Percentiles rank a stretch among this genome's conserved stretches.
phyloP scores from a whole-genome alignment of 139 green algal species.

The Closterium sp. region DNA sequence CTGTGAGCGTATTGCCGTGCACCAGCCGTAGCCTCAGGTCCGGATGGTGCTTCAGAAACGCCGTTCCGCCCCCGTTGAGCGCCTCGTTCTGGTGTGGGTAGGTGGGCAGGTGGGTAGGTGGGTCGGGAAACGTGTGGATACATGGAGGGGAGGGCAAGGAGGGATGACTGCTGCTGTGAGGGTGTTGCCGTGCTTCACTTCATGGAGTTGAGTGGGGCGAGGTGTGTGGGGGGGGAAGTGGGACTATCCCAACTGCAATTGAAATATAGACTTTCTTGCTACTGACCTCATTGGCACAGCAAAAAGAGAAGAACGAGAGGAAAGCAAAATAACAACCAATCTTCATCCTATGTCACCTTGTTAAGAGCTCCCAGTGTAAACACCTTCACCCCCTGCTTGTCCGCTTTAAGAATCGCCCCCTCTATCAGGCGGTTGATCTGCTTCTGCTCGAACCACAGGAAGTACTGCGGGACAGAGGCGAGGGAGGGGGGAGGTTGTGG shows the following conservation, averaged over 20 bases:
- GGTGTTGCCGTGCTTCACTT: conserved; percentile 56
- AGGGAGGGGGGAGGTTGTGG: neutral
- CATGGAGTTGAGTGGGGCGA: no score
- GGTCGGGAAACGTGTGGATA: neutral
- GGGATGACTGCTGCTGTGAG: conserved; percentile 1
- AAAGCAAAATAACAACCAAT: no score
- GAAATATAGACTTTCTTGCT: no score
- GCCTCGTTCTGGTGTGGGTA: conserved; percentile 34
- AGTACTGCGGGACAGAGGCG: conserved; percentile 44
- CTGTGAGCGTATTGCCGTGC: conserved; percentile 36
- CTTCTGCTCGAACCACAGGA: conserved; percentile 52
- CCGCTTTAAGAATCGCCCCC: conserved; percentile 48
- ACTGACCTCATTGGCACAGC: no score
- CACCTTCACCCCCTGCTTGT: conserved; percentile 46
- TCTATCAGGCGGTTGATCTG: conserved; percentile 55
- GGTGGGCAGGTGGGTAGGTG: neutral
- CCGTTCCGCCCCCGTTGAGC: conserved; percentile 39
- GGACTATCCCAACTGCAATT: no score
- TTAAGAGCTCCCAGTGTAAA: conserved; percentile 57
- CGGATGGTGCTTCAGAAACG: neutral
- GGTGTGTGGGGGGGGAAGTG: no score
- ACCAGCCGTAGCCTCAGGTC: conserved; percentile 33
- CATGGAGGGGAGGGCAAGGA: neutral
- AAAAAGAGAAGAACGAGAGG: no score
- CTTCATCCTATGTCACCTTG: conserved; percentile 21